Conservation (phyloP, 176 grass and related monocot genomes). For the Carex littledalei region DNA sequence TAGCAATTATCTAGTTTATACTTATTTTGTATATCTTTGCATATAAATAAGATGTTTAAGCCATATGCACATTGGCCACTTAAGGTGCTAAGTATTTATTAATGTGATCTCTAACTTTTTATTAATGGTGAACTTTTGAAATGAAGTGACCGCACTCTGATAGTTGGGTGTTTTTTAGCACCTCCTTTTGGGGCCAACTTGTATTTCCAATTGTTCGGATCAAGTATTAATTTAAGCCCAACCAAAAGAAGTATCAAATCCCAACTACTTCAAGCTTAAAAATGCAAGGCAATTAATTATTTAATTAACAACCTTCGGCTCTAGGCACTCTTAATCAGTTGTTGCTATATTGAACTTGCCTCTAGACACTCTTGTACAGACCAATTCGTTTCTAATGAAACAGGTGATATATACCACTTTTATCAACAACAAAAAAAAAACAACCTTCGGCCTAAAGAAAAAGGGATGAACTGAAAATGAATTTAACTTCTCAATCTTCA, state of each 20-base stretch:
- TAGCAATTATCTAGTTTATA: background rate
- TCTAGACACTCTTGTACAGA: too few species aligned
- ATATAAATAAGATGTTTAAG: background rate
- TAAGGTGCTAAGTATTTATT: background rate
- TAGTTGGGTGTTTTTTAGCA: background rate
- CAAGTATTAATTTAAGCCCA: background rate
- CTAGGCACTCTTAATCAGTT: too few species aligned
- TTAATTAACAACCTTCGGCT: too few species aligned
- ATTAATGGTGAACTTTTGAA: background rate
- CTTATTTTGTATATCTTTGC: background rate
- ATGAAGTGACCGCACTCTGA: constrained; percentile 5
- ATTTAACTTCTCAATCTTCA: too few species aligned
- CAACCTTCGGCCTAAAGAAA: too few species aligned
- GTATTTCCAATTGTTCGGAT: background rate
- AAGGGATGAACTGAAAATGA: too few species aligned
- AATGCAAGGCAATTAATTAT: background rate
- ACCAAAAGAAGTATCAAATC: background rate
- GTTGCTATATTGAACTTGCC: too few species aligned
- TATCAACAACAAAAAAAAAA: too few species aligned
- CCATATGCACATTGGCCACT: constrained; percentile 1
- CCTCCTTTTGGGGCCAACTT: background rate
- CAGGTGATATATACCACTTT: too few species aligned
- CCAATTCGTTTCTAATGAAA: too few species aligned
- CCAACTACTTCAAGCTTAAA: background rate
- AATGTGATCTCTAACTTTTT: background rate